These are phyloP conservation scores for Phoenix roebelenii DNA, from an alignment of 176 grass and related monocot species.

Conservation along the genomic window DNA sequence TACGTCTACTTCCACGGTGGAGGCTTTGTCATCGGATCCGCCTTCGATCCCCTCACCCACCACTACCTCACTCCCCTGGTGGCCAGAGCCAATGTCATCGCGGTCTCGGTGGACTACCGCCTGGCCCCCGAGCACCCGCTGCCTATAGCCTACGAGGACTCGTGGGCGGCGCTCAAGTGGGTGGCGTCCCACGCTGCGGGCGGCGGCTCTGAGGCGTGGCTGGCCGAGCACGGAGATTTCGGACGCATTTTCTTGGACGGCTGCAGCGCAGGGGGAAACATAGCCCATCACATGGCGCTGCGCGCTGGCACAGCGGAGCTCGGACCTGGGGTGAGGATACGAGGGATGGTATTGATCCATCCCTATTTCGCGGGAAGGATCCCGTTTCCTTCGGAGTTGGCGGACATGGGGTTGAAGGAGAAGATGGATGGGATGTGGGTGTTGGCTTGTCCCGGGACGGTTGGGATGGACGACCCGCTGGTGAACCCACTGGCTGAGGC, in stretches of 20 bases:
- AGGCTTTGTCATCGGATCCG: no score
- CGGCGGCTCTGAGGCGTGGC: neutral
- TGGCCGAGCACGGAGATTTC: neutral
- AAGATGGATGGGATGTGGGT: conserved; percentile 41
- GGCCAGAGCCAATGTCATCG: no score
- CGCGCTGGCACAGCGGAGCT: no score
- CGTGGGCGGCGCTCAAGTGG: neutral
- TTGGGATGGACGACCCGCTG: conserved; percentile 34
- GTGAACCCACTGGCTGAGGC: conserved; percentile 31
- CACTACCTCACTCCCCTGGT: no score
- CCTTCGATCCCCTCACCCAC: no score
- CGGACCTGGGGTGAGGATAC: no score
- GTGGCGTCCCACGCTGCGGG: neutral
- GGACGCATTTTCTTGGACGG: neutral
- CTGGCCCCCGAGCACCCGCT: no score
- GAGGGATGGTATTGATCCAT: conserved; percentile 48
- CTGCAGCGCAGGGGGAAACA: neutral
- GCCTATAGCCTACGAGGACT: no score
- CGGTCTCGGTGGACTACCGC: no score
- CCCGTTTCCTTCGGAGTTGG: conserved; percentile 28
- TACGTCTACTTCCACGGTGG: no score
- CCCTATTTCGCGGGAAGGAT: conserved; percentile 68
- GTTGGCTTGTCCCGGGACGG: conserved; percentile 33
- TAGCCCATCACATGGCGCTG: conserved; percentile 4
- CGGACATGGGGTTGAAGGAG: conserved; percentile 18